These are phyloP conservation scores for Sphenostylis stenocarpa DNA, from an alignment of 306 rosid genomes.

Conservation along the genomic window DNA sequence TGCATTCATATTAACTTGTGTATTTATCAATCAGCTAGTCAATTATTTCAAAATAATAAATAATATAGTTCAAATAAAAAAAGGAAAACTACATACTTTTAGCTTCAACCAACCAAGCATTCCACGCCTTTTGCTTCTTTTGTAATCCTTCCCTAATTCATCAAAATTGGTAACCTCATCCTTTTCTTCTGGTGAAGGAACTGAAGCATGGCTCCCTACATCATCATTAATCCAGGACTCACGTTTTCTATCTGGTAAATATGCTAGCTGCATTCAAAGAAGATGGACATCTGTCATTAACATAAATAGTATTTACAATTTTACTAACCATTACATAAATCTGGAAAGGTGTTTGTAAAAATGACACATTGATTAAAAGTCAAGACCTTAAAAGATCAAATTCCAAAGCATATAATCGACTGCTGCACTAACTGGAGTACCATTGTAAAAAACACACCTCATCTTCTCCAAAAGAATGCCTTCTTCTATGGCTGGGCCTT, in stretches of 20 bases:
- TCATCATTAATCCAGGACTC: conserved; percentile 66
- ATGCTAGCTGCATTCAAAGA: conserved; percentile 70
- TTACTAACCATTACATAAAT: not conserved
- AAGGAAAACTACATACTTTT: conserved; percentile 48
- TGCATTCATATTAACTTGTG: not conserved
- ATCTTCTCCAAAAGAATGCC: conserved; percentile 94
- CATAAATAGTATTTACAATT: not conserved
- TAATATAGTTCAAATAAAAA: conserved; percentile 26
- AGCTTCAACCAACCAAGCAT: conserved; percentile 88
- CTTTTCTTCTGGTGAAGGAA: conserved; percentile 62
- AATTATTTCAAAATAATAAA: not conserved
- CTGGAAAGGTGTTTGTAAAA: not conserved
- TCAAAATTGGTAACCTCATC: conserved; percentile 61
- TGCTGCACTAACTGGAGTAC: conserved; percentile 9
- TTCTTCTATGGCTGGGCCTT: conserved; percentile 62
- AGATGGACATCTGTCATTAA: conserved; percentile 1
- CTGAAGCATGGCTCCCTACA: conserved; percentile 58
- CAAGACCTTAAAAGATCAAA: conserved; percentile 22
- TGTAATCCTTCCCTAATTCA: conserved; percentile 72
- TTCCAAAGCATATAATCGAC: not conserved
- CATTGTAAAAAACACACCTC: conserved; percentile 55
- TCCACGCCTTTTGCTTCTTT: conserved; percentile 67
- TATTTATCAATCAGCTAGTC: not conserved
- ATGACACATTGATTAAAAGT: not conserved
- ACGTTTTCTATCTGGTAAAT: conserved; percentile 83